Conservation (phyloP, 2,329 filamentous ascomycete species). For the Colletotrichum destructivum region DNA sequence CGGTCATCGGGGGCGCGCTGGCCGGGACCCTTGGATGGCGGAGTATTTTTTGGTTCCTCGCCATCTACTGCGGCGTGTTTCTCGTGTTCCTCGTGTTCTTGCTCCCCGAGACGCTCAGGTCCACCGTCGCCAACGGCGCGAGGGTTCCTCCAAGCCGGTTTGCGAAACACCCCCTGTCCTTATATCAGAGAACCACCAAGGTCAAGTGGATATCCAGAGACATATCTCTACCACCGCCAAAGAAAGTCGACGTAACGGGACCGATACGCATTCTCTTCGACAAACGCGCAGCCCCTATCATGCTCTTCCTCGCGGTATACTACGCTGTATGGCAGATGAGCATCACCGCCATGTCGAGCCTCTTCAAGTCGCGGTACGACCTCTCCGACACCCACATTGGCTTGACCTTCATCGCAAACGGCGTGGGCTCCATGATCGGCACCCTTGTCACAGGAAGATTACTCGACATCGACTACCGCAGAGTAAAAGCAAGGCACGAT, state of each 20-base stretch:
- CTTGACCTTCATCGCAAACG: constrained; percentile 69
- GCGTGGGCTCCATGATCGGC: constrained; percentile 68
- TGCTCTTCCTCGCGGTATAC: constrained; percentile 64
- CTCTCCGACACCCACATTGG: constrained; percentile 62
- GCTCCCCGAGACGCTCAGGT: constrained; percentile 62
- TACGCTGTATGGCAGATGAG: constrained; percentile 71
- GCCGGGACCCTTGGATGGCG: constrained; percentile 67
- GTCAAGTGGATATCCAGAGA: constrained; percentile 38
- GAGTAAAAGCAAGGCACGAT: constrained; percentile 51
- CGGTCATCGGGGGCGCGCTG: constrained; percentile 68
- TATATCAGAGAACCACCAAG: constrained; percentile 53
- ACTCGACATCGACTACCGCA: constrained; percentile 66
- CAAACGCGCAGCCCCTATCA: constrained; percentile 59
- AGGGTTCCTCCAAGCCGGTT: constrained; percentile 43
- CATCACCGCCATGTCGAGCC: constrained; percentile 66
- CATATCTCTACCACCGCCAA: constrained; percentile 33
- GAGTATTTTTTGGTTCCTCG: constrained; percentile 69
- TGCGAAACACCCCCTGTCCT: constrained; percentile 48
- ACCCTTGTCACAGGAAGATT: constrained; percentile 67
- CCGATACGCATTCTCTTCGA: constrained; percentile 63
- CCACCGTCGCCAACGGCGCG: constrained; percentile 60
- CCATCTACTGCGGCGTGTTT: constrained; percentile 57
- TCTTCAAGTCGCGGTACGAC: constrained; percentile 61
- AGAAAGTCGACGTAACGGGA: constrained; percentile 60
- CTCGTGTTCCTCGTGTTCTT: constrained; percentile 57